Base-by-base conservation (phyloP, 2,329 filamentous ascomycete genomes). In the Fusarium falciforme region DNA sequence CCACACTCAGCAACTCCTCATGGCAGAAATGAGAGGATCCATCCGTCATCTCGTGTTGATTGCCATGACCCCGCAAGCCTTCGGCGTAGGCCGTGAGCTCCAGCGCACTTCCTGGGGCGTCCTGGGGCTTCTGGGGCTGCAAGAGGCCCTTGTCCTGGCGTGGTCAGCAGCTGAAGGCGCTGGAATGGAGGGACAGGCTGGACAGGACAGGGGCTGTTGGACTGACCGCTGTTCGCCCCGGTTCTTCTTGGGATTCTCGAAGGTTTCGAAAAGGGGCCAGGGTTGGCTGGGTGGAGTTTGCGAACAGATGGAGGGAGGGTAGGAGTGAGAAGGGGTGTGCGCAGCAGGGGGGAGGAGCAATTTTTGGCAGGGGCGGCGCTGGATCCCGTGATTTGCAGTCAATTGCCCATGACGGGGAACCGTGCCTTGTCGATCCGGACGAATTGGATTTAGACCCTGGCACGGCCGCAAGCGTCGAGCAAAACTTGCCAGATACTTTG, bases 11-110 rank as follows among this genome's bases (percentile, higher is more conserved):
- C 61, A 36, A 20, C 54, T 62, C 20, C 55, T 68, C 55, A 55
- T 68, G 35, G 60, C 60, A 72, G 74, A 78, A 76, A 76, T 78
- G 75, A 74, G 70, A 77, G 76, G 77, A 76, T 74, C 76, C 76
- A 78, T 78, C 68, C 75, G 72, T 77, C 73, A 78, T 78, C 76
- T 78, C 77, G 75, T 78, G 77, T 78, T 78, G 72, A 78, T 78
- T 78, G 73, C 72, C 63, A 63, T 71, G 66, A 74, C 76, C 73
- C 76, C 77, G 75, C 77, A 75, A 77, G 68, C 60, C 64, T 70
- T 76, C 74, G 76, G 76, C 68, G 74, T 70, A 67, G 72, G 67
- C 76, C 75, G 76, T 76, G 66, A 73, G 66, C 64, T 71, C 47
- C 47, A 67, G 64, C 63, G 58, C 70, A 62, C 42, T 70, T 74